Evolutionary conservation across 2,329 filamentous ascomycete genomes (phyloP), one percentile per base, ranked within the genome.

Genomic region (Dactylellina cionopaga): DNA sequence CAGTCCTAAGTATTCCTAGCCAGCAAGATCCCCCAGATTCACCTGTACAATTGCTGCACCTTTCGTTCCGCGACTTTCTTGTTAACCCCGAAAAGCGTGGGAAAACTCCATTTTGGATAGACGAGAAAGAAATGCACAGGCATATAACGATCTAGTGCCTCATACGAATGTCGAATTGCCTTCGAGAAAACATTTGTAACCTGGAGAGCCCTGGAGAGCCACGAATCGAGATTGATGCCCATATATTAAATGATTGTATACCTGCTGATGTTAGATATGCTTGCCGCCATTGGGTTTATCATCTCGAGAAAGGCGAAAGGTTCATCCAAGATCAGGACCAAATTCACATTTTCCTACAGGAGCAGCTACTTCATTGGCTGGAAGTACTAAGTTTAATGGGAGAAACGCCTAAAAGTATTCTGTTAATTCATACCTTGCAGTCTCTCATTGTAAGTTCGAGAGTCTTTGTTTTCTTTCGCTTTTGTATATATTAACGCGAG

Each of bases 331-430:
- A 41, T 13, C n/a, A 25, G 25, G 31, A n/a, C 31, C 17, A 39
- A 39, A 77, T 78, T 4, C 74, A 81, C 55, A 0, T 54, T 0
- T 84, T 84, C 70, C 75, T 84, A 3, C 68, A 76, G 13, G 9
- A 71, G 15, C 79, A 83, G 74, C 77, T 83, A 52, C 80, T 83
- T 2, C 76, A 83, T 55, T 83, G 81, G 81, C 73, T 83, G 0
- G 81, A 83, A 74, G 79, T 78, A 5, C 72, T 83, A 17, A 79
- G 79, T 47, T 71, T 81, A 5, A 75, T 82, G 35, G 76, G 77
- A 13, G 74, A 76, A 46, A 60, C 76, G 9, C 75, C 43, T 27
- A 47, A 70, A 70, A 77, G 71, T 15, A 51, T 76, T 35, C 17
- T 69, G 24, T 41, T 35, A 2, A 37, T 74, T 1, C n/a, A n/a